phyloP scores from a whole-genome alignment of 1,284 basidiomycete genomes.

The Phylloboletellus chloephorus region DNA sequence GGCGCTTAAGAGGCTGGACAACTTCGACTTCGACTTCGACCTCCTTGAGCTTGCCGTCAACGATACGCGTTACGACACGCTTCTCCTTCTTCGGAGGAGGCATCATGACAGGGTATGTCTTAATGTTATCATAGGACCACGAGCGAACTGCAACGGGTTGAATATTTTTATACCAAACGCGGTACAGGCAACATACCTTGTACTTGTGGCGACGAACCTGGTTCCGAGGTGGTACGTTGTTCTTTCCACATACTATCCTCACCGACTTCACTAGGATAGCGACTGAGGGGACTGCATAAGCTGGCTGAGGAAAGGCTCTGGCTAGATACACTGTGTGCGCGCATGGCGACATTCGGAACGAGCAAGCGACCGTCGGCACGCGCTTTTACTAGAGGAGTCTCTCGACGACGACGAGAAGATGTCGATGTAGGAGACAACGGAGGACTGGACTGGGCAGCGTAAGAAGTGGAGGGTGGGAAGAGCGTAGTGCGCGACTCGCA shows the following conservation, averaged over 20 bases:
- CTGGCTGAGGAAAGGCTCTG: slow-evolving; percentile 36
- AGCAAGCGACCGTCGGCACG: slow-evolving; percentile 61
- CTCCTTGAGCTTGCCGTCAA: slow-evolving; percentile 50
- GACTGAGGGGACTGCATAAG: slow-evolving; percentile 29
- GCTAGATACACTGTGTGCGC: slow-evolving; percentile 39
- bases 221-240: slow-evolving; percentile 13
- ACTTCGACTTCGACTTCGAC: slow-evolving; percentile 51
- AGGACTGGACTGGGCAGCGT: slow-evolving; percentile 29
- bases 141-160: slow-evolving; percentile 41
- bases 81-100: slow-evolving; percentile 50
- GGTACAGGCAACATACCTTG: slow-evolving; percentile 27
- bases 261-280: slow-evolving; percentile 30
- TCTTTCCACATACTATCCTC: slow-evolving; percentile 32
- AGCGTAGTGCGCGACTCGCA: slow-evolving; percentile 45
- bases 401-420: slow-evolving; percentile 37
- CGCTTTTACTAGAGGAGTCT: slow-evolving; percentile 48
- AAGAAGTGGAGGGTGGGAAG: slow-evolving; percentile 32
- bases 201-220: slow-evolving; percentile 22
- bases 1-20: slow-evolving; percentile 38
- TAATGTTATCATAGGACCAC: slow-evolving; percentile 65
- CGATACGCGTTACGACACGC: slow-evolving; percentile 39
- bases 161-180: background rate
- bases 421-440: slow-evolving; percentile 28
- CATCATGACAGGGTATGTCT: slow-evolving; percentile 61
- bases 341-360: slow-evolving; percentile 59